Conservation (phyloP, 768 basidiomycete species). For the Tylopilus balloui region DNA sequence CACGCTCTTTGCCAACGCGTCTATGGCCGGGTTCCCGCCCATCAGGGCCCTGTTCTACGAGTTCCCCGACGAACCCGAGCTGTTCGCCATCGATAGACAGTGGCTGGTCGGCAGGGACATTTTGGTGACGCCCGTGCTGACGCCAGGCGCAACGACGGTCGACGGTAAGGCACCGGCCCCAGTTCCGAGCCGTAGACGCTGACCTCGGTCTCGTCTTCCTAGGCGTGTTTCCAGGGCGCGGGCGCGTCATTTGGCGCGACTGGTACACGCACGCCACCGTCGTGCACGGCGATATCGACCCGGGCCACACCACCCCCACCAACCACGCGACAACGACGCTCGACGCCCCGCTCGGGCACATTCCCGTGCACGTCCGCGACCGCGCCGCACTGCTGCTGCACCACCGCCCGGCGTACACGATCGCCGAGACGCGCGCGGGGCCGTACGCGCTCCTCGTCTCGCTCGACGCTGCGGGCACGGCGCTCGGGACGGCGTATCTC, state of each 20-base stretch:
- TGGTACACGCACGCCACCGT: conserved; percentile 63
- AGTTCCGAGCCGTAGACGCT: too few relatives aligned
- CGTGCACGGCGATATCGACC: too few relatives aligned
- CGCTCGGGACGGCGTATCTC: conserved; percentile 57
- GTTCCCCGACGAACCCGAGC: conserved; percentile 65
- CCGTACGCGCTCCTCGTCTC: conserved; percentile 61
- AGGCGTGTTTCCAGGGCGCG: conserved; percentile 64
- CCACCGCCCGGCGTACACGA: conserved; percentile 56
- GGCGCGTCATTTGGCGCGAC: conserved; percentile 57
- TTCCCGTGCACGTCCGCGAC: conserved; percentile 68
- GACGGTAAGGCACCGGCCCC: too few relatives aligned
- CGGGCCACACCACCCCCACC: conserved; percentile 38
- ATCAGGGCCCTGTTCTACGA: conserved; percentile 74
- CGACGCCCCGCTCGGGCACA: conserved; percentile 61
- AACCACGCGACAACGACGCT: conserved; percentile 41
- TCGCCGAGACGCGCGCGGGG: conserved; percentile 54
- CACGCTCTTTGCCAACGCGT: conserved; percentile 65
- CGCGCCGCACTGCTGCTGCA: conserved; percentile 61
- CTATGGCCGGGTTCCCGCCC: conserved; percentile 56
- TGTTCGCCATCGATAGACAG: conserved; percentile 58
- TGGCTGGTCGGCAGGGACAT: conserved; percentile 68
- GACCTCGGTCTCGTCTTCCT: neutral
- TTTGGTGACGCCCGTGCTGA: conserved; percentile 70
- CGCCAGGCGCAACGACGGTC: conserved; percentile 62
- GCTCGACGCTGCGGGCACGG: conserved; percentile 40